phyloP scores from a whole-genome alignment of 148 eudicot species.

The Amaranthus palmeri region DNA sequence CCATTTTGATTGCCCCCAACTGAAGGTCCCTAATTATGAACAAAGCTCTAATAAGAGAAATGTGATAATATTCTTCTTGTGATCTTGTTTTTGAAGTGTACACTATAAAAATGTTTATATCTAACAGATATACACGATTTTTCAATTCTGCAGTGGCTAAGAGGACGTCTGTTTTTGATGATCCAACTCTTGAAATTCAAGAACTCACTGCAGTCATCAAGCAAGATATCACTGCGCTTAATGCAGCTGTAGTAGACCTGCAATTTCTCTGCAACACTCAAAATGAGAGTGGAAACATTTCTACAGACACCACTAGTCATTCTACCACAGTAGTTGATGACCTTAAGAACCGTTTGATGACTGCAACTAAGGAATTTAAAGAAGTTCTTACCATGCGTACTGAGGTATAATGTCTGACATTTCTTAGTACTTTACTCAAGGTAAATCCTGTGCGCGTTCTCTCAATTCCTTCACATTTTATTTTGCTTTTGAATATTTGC shows the following conservation, averaged over 20 bases:
- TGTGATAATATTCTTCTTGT: neutral
- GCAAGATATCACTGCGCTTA: slow-evolving; percentile 77
- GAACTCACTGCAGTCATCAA: slow-evolving; percentile 79
- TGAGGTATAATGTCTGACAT: slow-evolving; percentile 41
- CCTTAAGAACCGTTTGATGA: slow-evolving; percentile 71
- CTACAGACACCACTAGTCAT: slow-evolving; percentile 62
- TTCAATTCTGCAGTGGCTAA: slow-evolving; percentile 62
- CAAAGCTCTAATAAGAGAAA: neutral
- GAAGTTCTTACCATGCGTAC: slow-evolving; percentile 81
- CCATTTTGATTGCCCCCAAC: no score
- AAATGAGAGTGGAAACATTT: slow-evolving; percentile 55
- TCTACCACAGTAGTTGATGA: slow-evolving; percentile 80
- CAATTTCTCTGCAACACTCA: slow-evolving; percentile 62
- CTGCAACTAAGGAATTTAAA: slow-evolving; percentile 72
- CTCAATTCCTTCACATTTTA: neutral
- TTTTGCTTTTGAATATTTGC: slow-evolving; percentile 16
- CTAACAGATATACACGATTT: neutral
- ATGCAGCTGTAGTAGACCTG: slow-evolving; percentile 68
- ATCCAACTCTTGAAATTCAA: slow-evolving; percentile 69
- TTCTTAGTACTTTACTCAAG: slow-evolving; percentile 1
- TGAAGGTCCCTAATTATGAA: neutral
- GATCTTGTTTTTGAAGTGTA: slow-evolving; percentile 2
- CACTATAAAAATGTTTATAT: neutral
- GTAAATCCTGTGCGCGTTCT: neutral
- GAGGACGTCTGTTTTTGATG: slow-evolving; percentile 75